Evolutionary conservation across 106 monocot species (phyloP).

Genomic region (Acorus calamus): DNA sequence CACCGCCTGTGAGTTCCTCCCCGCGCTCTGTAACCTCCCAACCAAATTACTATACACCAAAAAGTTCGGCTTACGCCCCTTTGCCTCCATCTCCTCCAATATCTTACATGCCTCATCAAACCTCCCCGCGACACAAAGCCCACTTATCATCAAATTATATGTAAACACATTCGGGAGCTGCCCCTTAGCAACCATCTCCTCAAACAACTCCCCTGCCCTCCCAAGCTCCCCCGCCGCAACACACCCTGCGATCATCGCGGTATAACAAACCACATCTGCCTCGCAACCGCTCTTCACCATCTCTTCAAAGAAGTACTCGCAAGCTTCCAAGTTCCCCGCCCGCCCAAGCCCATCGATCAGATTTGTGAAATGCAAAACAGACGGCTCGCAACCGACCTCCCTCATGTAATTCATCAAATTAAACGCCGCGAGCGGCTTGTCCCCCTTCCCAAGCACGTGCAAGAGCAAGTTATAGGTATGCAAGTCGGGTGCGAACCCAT

Average conservation of each 20-base stretch:
- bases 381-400: constrained; percentile 49
- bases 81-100: constrained; percentile 62
- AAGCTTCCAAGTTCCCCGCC: constrained; percentile 75
- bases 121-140: constrained; percentile 53
- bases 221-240: constrained; percentile 52
- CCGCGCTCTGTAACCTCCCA: constrained; percentile 48
- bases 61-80: constrained; percentile 76
- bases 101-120: constrained; percentile 69
- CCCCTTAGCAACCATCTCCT: constrained; percentile 57
- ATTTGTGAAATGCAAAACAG: constrained; percentile 78
- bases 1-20: constrained; percentile 51
- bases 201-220: constrained; percentile 51
- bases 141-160: constrained; percentile 85
- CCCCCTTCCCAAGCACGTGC: constrained; percentile 81
- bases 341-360: constrained; percentile 85
- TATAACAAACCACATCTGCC: constrained; percentile 90
- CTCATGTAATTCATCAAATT: constrained; percentile 80
- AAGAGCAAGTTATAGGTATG: constrained; percentile 82
- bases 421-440: constrained; percentile 77
- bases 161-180: constrained; percentile 86
- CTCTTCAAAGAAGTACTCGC: constrained; percentile 80
- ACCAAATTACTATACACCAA: constrained; percentile 68
- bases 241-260: constrained; percentile 79
- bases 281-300: constrained; percentile 66
- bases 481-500: constrained; percentile 55